A percentile compares a stretch with the other conserved stretches of the same genome.
Conservation (phyloP, 345 rosid species). For the Eucalyptus pauciflora region DNA sequence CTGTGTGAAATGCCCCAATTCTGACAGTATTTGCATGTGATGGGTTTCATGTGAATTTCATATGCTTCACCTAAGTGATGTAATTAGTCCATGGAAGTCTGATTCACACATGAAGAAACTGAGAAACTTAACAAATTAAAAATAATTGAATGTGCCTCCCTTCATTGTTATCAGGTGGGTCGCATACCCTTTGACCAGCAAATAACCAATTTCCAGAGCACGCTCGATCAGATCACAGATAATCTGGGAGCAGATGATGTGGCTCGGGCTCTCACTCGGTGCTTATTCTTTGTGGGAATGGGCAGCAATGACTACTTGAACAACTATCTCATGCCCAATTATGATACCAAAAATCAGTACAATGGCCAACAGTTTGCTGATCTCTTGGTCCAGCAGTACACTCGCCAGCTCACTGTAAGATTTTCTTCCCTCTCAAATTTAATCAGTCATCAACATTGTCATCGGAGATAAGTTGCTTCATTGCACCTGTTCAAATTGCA, state of each 20-base stretch:
- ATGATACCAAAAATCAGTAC: slow-evolving; percentile 54
- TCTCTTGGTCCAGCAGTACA: slow-evolving; percentile 60
- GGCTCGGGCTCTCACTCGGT: slow-evolving; percentile 29
- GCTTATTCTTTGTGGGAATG: slow-evolving; percentile 88
- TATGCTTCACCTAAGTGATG: background rate
- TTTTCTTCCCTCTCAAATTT: background rate
- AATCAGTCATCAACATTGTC: background rate
- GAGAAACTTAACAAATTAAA: background rate
- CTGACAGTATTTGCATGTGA: background rate
- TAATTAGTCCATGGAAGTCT: background rate
- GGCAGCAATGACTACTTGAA: slow-evolving; percentile 97
- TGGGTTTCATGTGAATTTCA: background rate
- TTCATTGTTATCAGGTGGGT: slow-evolving; percentile 40
- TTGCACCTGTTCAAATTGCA: background rate
- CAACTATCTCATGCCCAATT: slow-evolving; percentile 95
- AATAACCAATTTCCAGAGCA: slow-evolving; percentile 65
- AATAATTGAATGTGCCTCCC: background rate
- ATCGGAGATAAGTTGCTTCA: background rate
- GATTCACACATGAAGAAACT: background rate
- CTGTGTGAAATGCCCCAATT: background rate
- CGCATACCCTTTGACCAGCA: slow-evolving; percentile 84
- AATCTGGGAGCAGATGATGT: slow-evolving; percentile 49
- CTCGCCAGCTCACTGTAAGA: slow-evolving; percentile 56
- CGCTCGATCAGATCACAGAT: slow-evolving; percentile 54
- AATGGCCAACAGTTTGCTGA: slow-evolving; percentile 65